phyloP scores from a whole-genome alignment of 2,329 filamentous ascomycete genomes.

The Leptographium galeiforme region DNA sequence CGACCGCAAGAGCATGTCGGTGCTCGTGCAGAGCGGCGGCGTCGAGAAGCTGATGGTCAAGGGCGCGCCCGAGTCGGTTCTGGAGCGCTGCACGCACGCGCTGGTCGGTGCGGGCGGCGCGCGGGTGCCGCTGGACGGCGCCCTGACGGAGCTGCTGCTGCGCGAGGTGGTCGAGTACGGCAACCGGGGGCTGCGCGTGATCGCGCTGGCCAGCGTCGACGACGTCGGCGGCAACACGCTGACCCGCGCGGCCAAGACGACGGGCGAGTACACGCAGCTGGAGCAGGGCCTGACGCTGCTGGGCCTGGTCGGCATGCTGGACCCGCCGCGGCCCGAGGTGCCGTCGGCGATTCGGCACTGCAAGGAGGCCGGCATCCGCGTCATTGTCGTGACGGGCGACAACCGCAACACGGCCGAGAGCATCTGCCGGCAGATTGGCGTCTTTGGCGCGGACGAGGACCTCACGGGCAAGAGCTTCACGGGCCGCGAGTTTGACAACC shows the following conservation, averaged over 20 bases:
- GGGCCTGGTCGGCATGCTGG: slow-evolving; percentile 89
- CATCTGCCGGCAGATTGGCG: slow-evolving; percentile 92
- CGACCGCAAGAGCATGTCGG: slow-evolving; percentile 98
- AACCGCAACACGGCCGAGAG: slow-evolving; percentile 96
- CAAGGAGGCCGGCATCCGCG: slow-evolving; percentile 83
- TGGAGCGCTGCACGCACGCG: slow-evolving; percentile 79
- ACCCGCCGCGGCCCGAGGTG: slow-evolving; percentile 89
- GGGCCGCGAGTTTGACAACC: slow-evolving; percentile 82
- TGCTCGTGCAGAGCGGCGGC: slow-evolving; percentile 54
- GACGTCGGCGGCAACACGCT: slow-evolving; percentile 59
- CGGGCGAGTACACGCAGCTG: slow-evolving; percentile 69
- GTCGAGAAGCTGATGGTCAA: slow-evolving; percentile 86
- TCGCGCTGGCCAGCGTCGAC: slow-evolving; percentile 78
- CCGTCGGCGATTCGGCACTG: slow-evolving; percentile 76
- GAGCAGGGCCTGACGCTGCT: slow-evolving; percentile 93
- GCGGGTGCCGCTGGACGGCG: slow-evolving; percentile 56
- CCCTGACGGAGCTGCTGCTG: slow-evolving; percentile 55
- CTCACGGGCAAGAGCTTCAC: slow-evolving; percentile 88
- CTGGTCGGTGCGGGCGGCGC: slow-evolving; percentile 68
- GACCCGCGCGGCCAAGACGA: slow-evolving; percentile 62
- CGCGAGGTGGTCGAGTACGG: slow-evolving; percentile 82
- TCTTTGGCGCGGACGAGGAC: slow-evolving; percentile 68
- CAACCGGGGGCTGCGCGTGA: slow-evolving; percentile 84
- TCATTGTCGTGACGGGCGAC: slow-evolving; percentile 96
- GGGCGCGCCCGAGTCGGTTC: slow-evolving; percentile 85